Evolutionary conservation across 805 yeast genomes (phyloP).

Genomic region (Yarrowia deformans): DNA sequence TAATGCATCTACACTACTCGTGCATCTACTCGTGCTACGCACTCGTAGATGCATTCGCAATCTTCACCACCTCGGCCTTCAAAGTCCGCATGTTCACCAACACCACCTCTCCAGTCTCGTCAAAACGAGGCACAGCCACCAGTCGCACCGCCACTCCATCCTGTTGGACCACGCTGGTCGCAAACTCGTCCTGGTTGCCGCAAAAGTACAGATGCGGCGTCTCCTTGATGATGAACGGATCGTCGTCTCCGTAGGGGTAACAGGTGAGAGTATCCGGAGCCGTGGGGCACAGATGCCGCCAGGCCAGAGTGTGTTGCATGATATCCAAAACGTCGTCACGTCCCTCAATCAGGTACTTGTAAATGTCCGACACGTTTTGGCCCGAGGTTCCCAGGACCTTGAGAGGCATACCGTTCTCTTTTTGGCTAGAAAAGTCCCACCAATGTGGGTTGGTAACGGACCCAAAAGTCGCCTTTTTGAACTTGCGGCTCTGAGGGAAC

Average conservation of each 20-base stretch:
- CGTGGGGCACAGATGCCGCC: slow-evolving; percentile 92
- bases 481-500: slow-evolving; percentile 58
- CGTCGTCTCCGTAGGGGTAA: slow-evolving; percentile 76
- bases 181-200: slow-evolving; percentile 77
- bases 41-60: not conserved
- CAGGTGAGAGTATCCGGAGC: slow-evolving; percentile 96
- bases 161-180: slow-evolving; percentile 53
- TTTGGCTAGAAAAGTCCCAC: slow-evolving; percentile 58
- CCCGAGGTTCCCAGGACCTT: slow-evolving; percentile 80
- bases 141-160: slow-evolving; percentile 56
- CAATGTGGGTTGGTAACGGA: slow-evolving; percentile 76
- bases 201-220: slow-evolving; percentile 87
- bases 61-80: slow-evolving; percentile 56
- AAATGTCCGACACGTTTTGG: slow-evolving; percentile 80
- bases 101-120: slow-evolving; percentile 68
- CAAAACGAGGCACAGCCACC: slow-evolving; percentile 75
- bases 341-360: slow-evolving; percentile 64
- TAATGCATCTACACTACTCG: too few relatives aligned
- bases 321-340: slow-evolving; percentile 56
- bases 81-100: slow-evolving; percentile 65
- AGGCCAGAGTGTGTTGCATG: slow-evolving; percentile 71
- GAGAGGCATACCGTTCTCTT: slow-evolving; percentile 49
- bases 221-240: slow-evolving; percentile 79
- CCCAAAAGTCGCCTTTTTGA: slow-evolving; percentile 54
- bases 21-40: too few relatives aligned